These are phyloP conservation scores for Zarea fungicola DNA, from an alignment of 2,329 filamentous ascomycete genomes.

Conservation along the genomic window DNA sequence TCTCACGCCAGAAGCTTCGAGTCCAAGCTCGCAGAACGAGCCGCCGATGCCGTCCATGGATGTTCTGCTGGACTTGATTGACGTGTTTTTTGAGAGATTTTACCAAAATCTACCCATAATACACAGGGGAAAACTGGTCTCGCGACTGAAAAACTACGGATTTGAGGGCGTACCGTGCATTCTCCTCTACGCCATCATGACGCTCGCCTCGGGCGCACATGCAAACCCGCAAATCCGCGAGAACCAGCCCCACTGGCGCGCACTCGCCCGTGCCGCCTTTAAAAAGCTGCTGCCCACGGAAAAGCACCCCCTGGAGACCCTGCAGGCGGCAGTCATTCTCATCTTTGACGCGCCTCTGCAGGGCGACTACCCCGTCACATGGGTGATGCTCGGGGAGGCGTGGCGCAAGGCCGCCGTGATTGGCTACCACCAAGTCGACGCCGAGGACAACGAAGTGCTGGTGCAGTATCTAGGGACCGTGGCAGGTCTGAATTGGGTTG, in stretches of 20 bases:
- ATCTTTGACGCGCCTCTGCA: slow-evolving; percentile 18
- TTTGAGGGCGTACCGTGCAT: slow-evolving; percentile 1
- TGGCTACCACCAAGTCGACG: slow-evolving; percentile 17
- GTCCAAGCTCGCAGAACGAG: not conserved
- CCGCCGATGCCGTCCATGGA: slow-evolving; percentile 11
- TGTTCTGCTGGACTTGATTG: slow-evolving; percentile 16
- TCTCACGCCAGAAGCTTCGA: slow-evolving; percentile 1
- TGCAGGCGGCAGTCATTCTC: slow-evolving; percentile 20
- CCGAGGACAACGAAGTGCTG: not conserved
- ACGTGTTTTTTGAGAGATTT: slow-evolving; percentile 21
- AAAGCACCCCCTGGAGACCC: slow-evolving; percentile 16
- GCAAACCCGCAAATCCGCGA: slow-evolving; percentile 16
- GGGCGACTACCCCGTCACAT: slow-evolving; percentile 17
- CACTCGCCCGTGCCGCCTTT: slow-evolving; percentile 16
- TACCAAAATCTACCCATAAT: slow-evolving; percentile 20
- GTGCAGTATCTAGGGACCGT: slow-evolving; percentile 13
- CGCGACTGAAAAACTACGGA: not conserved
- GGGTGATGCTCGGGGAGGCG: slow-evolving; percentile 20
- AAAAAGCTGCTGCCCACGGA: slow-evolving; percentile 15
- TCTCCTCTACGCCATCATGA: slow-evolving; percentile 18
- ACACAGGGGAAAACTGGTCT: slow-evolving; percentile 13
- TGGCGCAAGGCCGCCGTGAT: slow-evolving; percentile 21
- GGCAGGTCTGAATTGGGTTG: slow-evolving; percentile 14
- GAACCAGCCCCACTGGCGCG: slow-evolving; percentile 18
- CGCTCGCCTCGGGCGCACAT: slow-evolving; percentile 19